phyloP scores from a whole-genome alignment of 495 filamentous ascomycete genomes.

The Xanthoparmelia taractica region DNA sequence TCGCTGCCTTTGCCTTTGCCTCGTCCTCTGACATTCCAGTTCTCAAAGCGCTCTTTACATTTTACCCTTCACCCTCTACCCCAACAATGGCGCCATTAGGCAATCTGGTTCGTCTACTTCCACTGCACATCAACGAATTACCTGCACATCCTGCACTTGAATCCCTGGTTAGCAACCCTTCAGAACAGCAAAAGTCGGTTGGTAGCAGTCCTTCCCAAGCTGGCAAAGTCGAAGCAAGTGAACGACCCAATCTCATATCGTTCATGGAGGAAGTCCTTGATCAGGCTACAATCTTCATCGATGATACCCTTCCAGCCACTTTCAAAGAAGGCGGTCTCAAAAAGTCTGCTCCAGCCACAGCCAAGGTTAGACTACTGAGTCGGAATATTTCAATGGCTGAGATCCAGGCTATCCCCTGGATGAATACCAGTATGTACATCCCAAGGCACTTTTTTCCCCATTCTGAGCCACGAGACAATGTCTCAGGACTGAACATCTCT shows the following conservation, averaged over 20 bases:
- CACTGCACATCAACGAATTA: constrained; percentile 21
- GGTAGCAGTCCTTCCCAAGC: neutral
- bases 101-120: constrained; percentile 23
- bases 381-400: constrained; percentile 35
- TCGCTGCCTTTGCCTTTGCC: neutral
- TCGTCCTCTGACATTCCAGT: no score
- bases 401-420: constrained; percentile 19
- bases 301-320: constrained; percentile 21
- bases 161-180: neutral
- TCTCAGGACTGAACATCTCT: neutral
- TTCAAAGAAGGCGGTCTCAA: constrained; percentile 41
- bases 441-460: neutral
- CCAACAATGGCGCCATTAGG: constrained; percentile 21
- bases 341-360: constrained; percentile 39
- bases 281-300: constrained; percentile 22
- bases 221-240: constrained; percentile 1
- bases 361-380: constrained; percentile 40
- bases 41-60: no score
- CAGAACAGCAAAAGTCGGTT: neutral
- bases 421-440: constrained; percentile 13
- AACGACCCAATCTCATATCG: constrained; percentile 17
- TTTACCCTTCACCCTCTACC: no score
- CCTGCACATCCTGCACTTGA: constrained; percentile 23
- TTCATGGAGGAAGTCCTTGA: constrained; percentile 25
- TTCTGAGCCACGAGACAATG: neutral